Conservation (phyloP, 345 rosid species). For the Clausena lansium region DNA sequence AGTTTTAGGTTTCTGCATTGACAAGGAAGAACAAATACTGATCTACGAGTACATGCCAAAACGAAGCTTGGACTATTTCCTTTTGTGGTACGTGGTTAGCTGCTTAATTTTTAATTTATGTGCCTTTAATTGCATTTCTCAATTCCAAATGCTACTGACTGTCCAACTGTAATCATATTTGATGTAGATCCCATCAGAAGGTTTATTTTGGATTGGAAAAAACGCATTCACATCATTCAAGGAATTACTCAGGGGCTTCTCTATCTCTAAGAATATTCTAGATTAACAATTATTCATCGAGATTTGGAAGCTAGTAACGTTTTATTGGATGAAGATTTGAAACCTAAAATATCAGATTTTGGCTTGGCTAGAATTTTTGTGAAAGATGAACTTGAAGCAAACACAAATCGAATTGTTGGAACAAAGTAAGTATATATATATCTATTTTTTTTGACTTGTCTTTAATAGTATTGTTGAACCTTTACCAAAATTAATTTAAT, state of each 20-base stretch:
- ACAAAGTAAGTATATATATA: slow-evolving; percentile 27
- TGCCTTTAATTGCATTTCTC: too few relatives aligned
- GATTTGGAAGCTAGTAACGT: background rate
- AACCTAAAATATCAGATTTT: slow-evolving; percentile 48
- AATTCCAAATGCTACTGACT: too few relatives aligned
- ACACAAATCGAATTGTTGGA: slow-evolving; percentile 32
- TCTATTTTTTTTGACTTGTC: background rate
- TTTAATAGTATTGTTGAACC: too few relatives aligned
- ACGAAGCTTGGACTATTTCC: too few relatives aligned
- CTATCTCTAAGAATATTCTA: slow-evolving; percentile 32
- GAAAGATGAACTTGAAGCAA: slow-evolving; percentile 28
- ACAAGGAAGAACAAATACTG: too few relatives aligned
- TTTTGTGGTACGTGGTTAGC: too few relatives aligned
- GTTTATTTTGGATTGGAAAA: slow-evolving; percentile 6
- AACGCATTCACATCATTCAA: slow-evolving; percentile 16
- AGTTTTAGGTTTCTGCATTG: too few relatives aligned
- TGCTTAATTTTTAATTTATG: too few relatives aligned
- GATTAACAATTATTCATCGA: slow-evolving; percentile 20
- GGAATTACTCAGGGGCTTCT: slow-evolving; percentile 26
- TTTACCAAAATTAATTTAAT: too few relatives aligned
- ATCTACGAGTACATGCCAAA: too few relatives aligned
- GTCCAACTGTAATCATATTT: background rate
- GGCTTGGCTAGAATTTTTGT: slow-evolving; percentile 46
- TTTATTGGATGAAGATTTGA: slow-evolving; percentile 35
- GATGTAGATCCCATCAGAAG: slow-evolving; percentile 13